Evolutionary conservation across 2,329 filamentous ascomycete genomes (phyloP).

Genomic region (Sordariomycetes sp.): DNA sequence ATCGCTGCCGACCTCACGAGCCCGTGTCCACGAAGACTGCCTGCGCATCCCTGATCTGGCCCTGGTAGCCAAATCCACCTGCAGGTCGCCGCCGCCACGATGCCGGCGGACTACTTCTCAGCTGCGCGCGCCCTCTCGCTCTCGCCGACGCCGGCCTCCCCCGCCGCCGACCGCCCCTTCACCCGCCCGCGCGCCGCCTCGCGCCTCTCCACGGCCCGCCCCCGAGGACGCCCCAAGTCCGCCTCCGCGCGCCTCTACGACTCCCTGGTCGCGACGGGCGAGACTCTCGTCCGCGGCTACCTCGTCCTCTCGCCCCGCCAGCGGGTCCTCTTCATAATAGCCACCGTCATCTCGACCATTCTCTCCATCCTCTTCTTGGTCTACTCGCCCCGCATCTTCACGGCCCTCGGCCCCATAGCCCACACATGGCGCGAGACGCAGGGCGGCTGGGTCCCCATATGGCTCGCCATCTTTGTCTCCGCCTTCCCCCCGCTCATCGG

Average conservation of each 20-base stretch:
- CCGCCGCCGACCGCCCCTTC: slow-evolving; percentile 16
- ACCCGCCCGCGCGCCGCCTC: slow-evolving; percentile 25
- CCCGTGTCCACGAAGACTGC: too few relatives aligned
- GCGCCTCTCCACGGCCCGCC: slow-evolving; percentile 31
- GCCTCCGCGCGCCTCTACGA: slow-evolving; percentile 8
- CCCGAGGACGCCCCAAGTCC: slow-evolving; percentile 13
- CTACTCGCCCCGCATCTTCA: slow-evolving; percentile 73
- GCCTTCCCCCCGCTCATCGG: slow-evolving; percentile 83
- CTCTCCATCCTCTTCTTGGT: slow-evolving; percentile 60
- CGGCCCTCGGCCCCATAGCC: slow-evolving; percentile 60
- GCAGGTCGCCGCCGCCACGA: slow-evolving; percentile 14
- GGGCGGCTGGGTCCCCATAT: slow-evolving; percentile 67
- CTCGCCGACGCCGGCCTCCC: slow-evolving; percentile 19
- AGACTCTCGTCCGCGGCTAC: slow-evolving; percentile 37
- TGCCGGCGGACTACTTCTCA: slow-evolving; percentile 41
- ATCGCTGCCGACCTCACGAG: neutral
- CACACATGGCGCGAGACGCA: slow-evolving; percentile 64
- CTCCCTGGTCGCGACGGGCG: slow-evolving; percentile 30
- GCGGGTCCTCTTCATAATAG: slow-evolving; percentile 44
- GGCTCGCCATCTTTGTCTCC: slow-evolving; percentile 62
- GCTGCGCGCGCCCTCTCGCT: slow-evolving; percentile 38
- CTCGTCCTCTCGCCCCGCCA: slow-evolving; percentile 48
- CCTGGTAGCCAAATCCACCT: neutral
- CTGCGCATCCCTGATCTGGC: neutral
- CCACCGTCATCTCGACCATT: slow-evolving; percentile 36